phyloP scores from a whole-genome alignment of 495 filamentous ascomycete genomes.

The Aspergillus mulundensis region DNA sequence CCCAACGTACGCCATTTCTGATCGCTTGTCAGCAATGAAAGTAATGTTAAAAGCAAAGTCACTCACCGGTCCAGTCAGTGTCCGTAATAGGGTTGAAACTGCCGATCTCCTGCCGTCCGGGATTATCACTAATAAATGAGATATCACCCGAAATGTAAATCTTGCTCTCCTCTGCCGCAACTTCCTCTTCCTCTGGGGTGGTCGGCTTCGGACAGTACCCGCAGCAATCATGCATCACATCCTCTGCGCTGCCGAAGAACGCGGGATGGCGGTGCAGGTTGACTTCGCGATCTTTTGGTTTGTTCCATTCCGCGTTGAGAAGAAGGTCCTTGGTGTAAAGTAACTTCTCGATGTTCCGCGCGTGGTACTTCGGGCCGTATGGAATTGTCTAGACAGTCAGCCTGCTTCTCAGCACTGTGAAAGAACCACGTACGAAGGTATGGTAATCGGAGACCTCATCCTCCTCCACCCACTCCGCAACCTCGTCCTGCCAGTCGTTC shows the following conservation, averaged over 20 bases:
- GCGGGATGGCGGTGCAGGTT: slow-evolving; percentile 77
- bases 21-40: not conserved
- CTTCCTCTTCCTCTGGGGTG: slow-evolving; percentile 64
- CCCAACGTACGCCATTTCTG: slow-evolving; percentile 66
- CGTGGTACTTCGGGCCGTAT: slow-evolving; percentile 66
- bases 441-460: slow-evolving; percentile 74
- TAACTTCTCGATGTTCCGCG: slow-evolving; percentile 70
- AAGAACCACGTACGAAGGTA: slow-evolving; percentile 48
- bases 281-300: slow-evolving; percentile 61
- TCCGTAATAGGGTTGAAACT: slow-evolving; percentile 77
- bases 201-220: slow-evolving; percentile 65
- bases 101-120: slow-evolving; percentile 67
- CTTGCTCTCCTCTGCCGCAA: slow-evolving; percentile 66
- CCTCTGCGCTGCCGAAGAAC: slow-evolving; percentile 60
- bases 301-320: slow-evolving; percentile 86
- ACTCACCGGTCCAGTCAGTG: slow-evolving; percentile 76
- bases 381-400: slow-evolving; percentile 52
- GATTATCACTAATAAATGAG: slow-evolving; percentile 71
- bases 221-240: slow-evolving; percentile 76
- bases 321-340: slow-evolving; percentile 75
- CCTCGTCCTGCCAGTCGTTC: slow-evolving; percentile 64
- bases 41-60: not conserved
- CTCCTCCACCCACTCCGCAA: slow-evolving; percentile 73
- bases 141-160: slow-evolving; percentile 67
- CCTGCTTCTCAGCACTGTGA: not conserved